A percentile compares a stretch with the other conserved stretches of the same genome.
Evolutionary conservation across 352 stramenopile genomes (phyloP).

Genomic region (Phytophthora citrophthora): DNA sequence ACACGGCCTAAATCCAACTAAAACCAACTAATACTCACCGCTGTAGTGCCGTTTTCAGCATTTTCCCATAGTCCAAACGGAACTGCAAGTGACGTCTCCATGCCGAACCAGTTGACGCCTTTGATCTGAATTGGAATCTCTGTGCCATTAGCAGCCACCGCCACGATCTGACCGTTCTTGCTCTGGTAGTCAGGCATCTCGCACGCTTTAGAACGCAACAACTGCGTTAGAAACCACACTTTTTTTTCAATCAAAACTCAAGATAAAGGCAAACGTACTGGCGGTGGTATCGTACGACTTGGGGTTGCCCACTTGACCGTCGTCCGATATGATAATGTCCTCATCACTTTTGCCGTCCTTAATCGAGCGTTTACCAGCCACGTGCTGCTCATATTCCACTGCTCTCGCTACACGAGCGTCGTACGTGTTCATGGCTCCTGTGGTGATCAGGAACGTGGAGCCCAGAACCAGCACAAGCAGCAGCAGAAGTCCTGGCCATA

Average conservation of each 20-base stretch:
- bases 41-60: conserved; percentile 71
- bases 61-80: conserved; percentile 86
- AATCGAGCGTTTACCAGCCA: conserved; percentile 46
- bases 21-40: conserved; percentile 20
- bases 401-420: conserved; percentile 27
- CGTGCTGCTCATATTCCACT: conserved; percentile 43
- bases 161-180: conserved; percentile 70
- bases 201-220: conserved; percentile 36
- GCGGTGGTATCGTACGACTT: conserved; percentile 58
- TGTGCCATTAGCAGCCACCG: conserved; percentile 70
- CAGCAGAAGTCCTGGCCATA: conserved; percentile 68
- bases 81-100: conserved; percentile 72
- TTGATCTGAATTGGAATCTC: conserved; percentile 77
- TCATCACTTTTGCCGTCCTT: conserved; percentile 50
- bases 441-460: conserved; percentile 41
- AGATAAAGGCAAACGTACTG: conserved; percentile 23
- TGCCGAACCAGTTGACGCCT: conserved; percentile 82
- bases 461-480: conserved; percentile 47
- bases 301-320: conserved; percentile 69
- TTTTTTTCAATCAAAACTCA: neutral
- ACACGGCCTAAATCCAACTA: neutral
- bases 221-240: conserved; percentile 1
- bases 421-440: conserved; percentile 39
- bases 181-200: conserved; percentile 77
- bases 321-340: conserved; percentile 49